Base-by-base conservation (phyloP, 306 rosid species). In the Trichosanthes cucumerina region DNA sequence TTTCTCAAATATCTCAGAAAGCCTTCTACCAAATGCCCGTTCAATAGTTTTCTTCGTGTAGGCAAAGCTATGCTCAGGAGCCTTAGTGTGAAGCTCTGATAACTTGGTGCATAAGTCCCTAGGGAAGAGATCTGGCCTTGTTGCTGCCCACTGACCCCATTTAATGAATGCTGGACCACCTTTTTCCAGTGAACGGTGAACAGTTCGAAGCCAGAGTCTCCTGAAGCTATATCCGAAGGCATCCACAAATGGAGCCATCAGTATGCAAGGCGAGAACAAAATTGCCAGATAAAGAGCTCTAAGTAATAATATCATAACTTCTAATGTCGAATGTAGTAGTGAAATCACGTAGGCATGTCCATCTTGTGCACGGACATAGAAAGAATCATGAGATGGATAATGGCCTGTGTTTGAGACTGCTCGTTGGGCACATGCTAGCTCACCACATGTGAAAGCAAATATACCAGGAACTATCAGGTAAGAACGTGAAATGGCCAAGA, bases 91-190 rank as follows among this genome's bases (percentile, higher is more conserved):
- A 87, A 94, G 97, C 77, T 90, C 96, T 1, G 96, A 28, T 81
- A 94, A 96, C 82, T 92, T 75, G 77, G 71, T 80, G 81, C 98
- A 94, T 64, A 94, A 86, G 83, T 94, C 98, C 77, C 93, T 88
- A 13, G 98, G 97, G 80, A 94, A 94, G 78, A 94, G 97, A 89
- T 94, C 98, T 79, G 98, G 98, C 58, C 98, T 80, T 43, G 98
- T 92, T 77, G 98, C 98, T 80, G 98, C 98, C 98, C 98, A 94
- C 79, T 94, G 98, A 80, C 98, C 98, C 98, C 98, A 94, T 84
- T 94, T 94, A 78, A 94, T 94, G 83, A 94, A 94, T 24, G 98
- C 97, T 7, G 97, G 98, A 64, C 98, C 98, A 58, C 97, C 94
- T 71, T 75, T 86, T 79, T 94, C 98, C 74, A 94, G 85, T 7